Base-by-base conservation (phyloP, 306 rosid genomes). In the Fagus crenata region DNA sequence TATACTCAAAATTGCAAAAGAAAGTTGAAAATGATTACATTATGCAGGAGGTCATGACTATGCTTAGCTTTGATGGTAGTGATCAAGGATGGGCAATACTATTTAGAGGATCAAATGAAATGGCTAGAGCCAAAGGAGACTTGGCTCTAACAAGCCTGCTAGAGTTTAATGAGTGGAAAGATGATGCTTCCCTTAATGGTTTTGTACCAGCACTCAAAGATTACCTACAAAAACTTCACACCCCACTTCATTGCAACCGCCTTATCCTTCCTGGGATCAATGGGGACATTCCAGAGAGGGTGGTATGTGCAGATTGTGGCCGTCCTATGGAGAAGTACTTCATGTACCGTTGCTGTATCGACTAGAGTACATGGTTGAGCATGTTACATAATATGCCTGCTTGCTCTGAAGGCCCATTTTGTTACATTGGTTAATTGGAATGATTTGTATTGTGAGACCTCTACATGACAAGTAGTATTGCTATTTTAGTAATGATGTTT, bases 331-430 rank as follows among this genome's bases (percentile, higher is more conserved):
- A 92, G 83, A 92, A 88, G 81, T 92, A 81, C 81, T 82, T 89
- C 77, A 92, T 92, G 97, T 92, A 90, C 78, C 93, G 99, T 58
- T 92, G 98, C 80, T 95, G 98, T 39, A 85, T 80, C 7, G 89
- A 58, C 65, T 13, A 37, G 49, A 58, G 9, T 11, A 6, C 32
- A 3, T 5, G 46, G 12, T 13, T 4, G 6, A 3, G 51, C 51
- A 46, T 9, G 51, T 46, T 46, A 46, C 51, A 22, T 46, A 46
- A 3, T 28, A 36, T 35, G 2, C 69, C 9, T 63, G 43, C 13
- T 4, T 63, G 41, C 14, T 35, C n/a, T 61, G 68, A 35, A 61
- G 2, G 28, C 28, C 32, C 61, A 6, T 55, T 17, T n/a, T 55
- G 60, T n/a, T n/a, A 61, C 32, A 2, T 61, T 33, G 7, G 67